phyloP scores from a whole-genome alignment of 345 rosid species.

The Brassica nigra region DNA sequence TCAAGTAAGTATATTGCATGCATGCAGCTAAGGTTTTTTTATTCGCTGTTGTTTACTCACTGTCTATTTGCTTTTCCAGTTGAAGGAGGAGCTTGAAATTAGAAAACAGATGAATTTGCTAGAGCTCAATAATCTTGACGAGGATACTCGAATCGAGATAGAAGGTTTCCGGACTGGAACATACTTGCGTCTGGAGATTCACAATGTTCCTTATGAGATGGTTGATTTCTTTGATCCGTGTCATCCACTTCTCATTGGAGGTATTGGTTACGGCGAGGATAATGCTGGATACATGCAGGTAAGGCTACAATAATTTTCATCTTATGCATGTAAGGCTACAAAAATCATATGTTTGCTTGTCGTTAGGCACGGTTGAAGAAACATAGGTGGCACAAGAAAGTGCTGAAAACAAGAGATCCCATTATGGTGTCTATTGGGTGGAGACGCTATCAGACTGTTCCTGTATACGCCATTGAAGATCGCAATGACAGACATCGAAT shows the following conservation, averaged over 20 bases:
- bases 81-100: constrained; percentile 75
- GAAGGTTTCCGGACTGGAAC: constrained; percentile 81
- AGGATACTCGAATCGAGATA: constrained; percentile 63
- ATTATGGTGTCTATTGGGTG: constrained; percentile 80
- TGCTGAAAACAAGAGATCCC: constrained; percentile 77
- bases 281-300: constrained; percentile 92
- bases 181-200: constrained; percentile 76
- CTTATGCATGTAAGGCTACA: constrained; percentile 66
- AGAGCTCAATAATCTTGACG: constrained; percentile 74
- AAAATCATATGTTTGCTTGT: neutral
- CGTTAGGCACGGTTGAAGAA: constrained; percentile 69
- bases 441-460: constrained; percentile 83
- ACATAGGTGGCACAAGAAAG: constrained; percentile 86
- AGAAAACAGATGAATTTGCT: constrained; percentile 70
- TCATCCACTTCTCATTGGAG: constrained; percentile 79
- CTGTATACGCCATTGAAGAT: constrained; percentile 83
- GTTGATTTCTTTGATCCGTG: constrained; percentile 83
- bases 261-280: constrained; percentile 81
- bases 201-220: constrained; percentile 84
- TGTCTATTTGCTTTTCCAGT: neutral
- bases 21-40: neutral
- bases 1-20: constrained; percentile 33
- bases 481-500: constrained; percentile 74
- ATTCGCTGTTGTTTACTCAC: neutral
- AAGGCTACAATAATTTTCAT: neutral